Conservation (phyloP, 805 yeast species). For the Ogataea ganodermae region DNA sequence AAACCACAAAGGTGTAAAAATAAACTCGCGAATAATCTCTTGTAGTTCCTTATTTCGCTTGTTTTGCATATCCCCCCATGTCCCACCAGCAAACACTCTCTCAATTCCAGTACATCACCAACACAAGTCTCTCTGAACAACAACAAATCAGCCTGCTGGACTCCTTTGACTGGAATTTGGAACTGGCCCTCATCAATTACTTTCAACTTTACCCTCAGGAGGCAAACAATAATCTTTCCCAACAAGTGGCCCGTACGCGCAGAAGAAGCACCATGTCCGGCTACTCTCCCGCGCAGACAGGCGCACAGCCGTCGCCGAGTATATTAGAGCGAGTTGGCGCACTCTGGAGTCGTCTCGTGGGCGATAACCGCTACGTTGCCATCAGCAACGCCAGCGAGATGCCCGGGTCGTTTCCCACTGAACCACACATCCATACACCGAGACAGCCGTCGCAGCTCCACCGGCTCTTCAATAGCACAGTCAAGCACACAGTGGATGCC, state of each 20-base stretch:
- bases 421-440: neutral
- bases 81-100: conserved; percentile 22
- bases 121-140: conserved; percentile 15
- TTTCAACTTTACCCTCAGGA: conserved; percentile 25
- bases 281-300: neutral
- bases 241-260: conserved; percentile 12
- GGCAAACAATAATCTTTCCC: conserved; percentile 14
- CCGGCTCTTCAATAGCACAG: conserved; percentile 15
- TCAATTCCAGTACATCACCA: conserved; percentile 25
- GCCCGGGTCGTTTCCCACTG: conserved; percentile 29
- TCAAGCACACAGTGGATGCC: conserved; percentile 14
- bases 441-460: conserved; percentile 28
- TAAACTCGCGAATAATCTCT: too few species aligned
- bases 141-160: conserved; percentile 26
- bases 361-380: conserved; percentile 8
- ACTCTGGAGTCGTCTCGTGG: conserved; percentile 6
- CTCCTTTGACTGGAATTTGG: conserved; percentile 31
- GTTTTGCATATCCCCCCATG: neutral
- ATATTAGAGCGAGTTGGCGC: neutral
- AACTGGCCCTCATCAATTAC: conserved; percentile 28
- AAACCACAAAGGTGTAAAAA: too few species aligned
- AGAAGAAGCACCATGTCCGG: conserved; percentile 11
- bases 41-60: neutral
- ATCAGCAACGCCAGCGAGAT: conserved; percentile 12
- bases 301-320: neutral